Evolutionary conservation across 257 asterid species (phyloP), one percentile per base, ranked within the genome.

Genomic region (Echites panduratus): DNA sequence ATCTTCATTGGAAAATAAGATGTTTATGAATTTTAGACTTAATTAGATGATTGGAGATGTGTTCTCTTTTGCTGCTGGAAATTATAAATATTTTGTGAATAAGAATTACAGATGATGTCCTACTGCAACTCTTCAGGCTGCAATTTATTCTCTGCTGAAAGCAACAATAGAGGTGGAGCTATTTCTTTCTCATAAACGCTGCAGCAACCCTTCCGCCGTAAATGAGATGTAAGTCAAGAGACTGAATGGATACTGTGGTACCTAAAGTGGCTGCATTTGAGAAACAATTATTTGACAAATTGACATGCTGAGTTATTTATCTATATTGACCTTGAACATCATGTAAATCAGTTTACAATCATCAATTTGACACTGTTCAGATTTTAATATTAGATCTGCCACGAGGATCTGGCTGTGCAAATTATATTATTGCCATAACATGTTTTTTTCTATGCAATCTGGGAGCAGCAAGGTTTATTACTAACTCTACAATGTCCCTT

Each of bases 121-220:
- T 64, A 27, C 4, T 12, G 41, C 35, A 58, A 38, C 29, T 69
- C 45, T 70, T 58, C 91, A 89, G 95, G 97, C 85, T 74, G 92
- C 96, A 52, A 85, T 78, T 17, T 91, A 89, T 84, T 90, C 92
- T 69, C 73, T 89, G 79, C 82, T 89, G 71, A 84, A 82, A 80
- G 94, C 95, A 62, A 90, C 85, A 59, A 82, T 85, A 40, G 89
- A 87, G 75, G 95, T 86, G 75, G 96, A 91, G 69, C 45, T 75
- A 63, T 79, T 87, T 85, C 95, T 87, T 74, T 87, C 95, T 50
- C 96, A 84, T 47, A 91, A 91, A 68, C 91, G 91, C 79, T 73
- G 83, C 84, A 85, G 73, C 90, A 82, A 75, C 76, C 82, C 84
- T 44, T 86, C 94, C 80, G 79, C 88, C 57, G 95, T 86, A 67